Conservation (phyloP, 192 early-diverging fungal species). For the Backusella mclennaniae region DNA sequence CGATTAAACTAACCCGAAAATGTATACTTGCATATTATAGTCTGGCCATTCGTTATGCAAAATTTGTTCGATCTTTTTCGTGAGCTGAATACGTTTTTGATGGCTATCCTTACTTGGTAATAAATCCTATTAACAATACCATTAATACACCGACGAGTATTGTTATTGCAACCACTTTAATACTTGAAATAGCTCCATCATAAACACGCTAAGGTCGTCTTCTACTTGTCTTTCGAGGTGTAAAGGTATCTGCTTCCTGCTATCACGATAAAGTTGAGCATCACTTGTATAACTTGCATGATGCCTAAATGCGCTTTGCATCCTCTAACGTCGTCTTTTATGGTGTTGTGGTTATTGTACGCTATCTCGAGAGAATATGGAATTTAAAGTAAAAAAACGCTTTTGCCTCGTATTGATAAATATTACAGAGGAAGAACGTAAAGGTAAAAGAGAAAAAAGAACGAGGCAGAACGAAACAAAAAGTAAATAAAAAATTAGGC, state of each 20-base stretch:
- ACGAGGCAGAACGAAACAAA: neutral
- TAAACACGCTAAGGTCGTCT: neutral
- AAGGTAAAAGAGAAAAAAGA: neutral
- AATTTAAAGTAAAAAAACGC: neutral
- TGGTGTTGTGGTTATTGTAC: neutral
- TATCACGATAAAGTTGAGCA: slow-evolving; percentile 4
- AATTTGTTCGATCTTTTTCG: slow-evolving; percentile 81
- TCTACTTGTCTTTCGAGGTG: neutral
- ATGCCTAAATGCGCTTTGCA: neutral
- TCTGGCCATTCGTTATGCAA: slow-evolving; percentile 80
- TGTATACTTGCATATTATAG: slow-evolving; percentile 68
- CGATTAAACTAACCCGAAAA: slow-evolving; percentile 76
- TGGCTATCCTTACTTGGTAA: slow-evolving; percentile 69
- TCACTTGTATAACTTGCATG: neutral
- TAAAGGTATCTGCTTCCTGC: neutral
- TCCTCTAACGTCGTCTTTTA: neutral
- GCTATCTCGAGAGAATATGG: neutral
- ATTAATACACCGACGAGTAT: neutral
- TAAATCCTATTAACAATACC: slow-evolving; percentile 35
- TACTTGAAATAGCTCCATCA: neutral
- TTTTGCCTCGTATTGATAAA: neutral
- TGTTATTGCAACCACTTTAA: neutral
- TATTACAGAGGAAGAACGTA: neutral
- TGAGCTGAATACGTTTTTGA: slow-evolving; percentile 58
- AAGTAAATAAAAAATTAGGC: neutral